Base-by-base conservation (phyloP, 352 stramenopile species). In the Thalassiosira exigua region DNA sequence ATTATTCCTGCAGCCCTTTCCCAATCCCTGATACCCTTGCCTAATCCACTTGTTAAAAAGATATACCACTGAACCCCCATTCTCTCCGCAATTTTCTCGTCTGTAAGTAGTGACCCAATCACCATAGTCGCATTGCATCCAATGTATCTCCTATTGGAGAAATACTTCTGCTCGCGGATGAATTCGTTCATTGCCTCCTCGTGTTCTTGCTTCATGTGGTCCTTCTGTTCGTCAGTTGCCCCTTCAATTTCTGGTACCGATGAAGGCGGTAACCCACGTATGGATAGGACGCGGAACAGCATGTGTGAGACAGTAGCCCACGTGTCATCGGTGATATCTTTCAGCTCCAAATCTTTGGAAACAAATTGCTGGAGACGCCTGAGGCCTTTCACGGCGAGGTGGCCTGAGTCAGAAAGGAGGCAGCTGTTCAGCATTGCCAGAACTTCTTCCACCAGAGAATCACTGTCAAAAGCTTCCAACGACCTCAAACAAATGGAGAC, bases 281-380 rank as follows among this genome's bases (percentile, higher is more conserved):
- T 79, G 52, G 52, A 73, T 39, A 93, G 62, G 26, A 86, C 89
- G 74, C 86, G 66, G 58, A 84, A 76, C 21, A 93, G 60, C 86
- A 93, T 93, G 71, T 92, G 88, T 29, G 81, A 86, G 3, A 91
- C 77, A 51, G 88, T 92, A n/a, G 79, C 86, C 88, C 88, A 93
- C 1, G 74, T 89, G 41, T 92, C 82, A 62, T 92, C 82, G 7
- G 69, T 85, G n/a, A 91, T 62, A 36, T 79, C 50, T 64, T 74
- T 83, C 5, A 82, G 24, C 9, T 89, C 62, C 27, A 93, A 68
- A 60, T 93, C 88, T 58, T 81, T 84, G 2, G 79, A 77, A 17
- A 93, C 70, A 69, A 93, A 92, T 56, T 90, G 71, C 58, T 91
- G 73, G 11, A 93, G 74, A 52, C 88, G 65, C 52, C 69, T 50